Evolutionary conservation across 371 early-diverging fungal genomes (phyloP).

Genomic region (Polyrhizophydium stewartii): DNA sequence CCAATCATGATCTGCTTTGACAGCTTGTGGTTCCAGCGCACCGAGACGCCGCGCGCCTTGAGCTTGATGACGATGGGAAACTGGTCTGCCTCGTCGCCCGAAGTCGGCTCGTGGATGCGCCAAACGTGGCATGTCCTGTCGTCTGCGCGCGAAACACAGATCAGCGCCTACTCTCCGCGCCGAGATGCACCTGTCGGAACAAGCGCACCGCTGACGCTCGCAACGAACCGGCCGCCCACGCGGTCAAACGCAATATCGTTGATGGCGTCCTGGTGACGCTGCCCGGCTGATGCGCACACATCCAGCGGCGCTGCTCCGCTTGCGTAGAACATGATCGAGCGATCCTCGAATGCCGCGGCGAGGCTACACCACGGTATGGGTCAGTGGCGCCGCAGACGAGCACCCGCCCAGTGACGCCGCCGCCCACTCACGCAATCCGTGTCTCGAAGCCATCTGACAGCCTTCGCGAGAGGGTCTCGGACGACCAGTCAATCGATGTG

Average conservation of each 20-base stretch:
- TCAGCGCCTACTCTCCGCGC: neutral
- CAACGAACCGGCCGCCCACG: neutral
- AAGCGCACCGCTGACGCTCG: neutral
- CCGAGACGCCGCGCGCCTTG: neutral
- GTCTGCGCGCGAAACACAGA: neutral
- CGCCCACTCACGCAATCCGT: neutral
- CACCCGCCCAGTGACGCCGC: neutral
- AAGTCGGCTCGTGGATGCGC: neutral
- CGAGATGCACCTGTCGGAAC: neutral
- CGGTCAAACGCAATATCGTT: neutral
- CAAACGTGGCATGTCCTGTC: neutral
- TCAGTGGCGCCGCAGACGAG: neutral
- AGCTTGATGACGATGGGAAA: neutral
- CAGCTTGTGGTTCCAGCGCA: neutral
- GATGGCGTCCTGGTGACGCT: conserved; percentile 1
- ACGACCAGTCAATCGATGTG: neutral
- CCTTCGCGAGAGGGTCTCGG: neutral
- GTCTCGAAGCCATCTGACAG: neutral
- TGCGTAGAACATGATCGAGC: neutral
- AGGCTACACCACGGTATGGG: neutral
- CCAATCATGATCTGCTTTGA: neutral
- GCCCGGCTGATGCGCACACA: neutral
- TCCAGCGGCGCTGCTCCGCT: neutral
- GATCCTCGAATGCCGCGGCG: neutral
- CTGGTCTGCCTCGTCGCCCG: neutral